Conservation (phyloP, 2,329 filamentous ascomycete genomes). For the Diaporthe aspalathi region DNA sequence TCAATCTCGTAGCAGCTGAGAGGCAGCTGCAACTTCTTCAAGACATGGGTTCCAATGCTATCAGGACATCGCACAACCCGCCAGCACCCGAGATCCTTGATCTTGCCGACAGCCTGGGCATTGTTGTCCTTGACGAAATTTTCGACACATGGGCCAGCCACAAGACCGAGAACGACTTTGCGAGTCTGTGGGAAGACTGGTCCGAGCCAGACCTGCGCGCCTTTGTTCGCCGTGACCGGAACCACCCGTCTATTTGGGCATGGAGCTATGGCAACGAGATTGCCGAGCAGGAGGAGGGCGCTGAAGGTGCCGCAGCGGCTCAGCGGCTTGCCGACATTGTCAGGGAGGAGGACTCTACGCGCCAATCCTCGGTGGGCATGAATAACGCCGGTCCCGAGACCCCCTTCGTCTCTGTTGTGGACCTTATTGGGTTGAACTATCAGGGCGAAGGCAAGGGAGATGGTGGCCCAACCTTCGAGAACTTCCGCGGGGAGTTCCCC, state of each 20-base stretch:
- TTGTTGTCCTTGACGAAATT: slow-evolving; percentile 64
- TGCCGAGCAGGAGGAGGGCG: slow-evolving; percentile 54
- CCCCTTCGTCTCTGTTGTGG: slow-evolving; percentile 54
- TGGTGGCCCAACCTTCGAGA: slow-evolving; percentile 49
- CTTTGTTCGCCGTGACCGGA: slow-evolving; percentile 65
- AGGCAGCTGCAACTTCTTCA: slow-evolving; percentile 62
- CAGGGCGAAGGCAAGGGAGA: slow-evolving; percentile 61
- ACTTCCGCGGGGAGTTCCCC: slow-evolving; percentile 58
- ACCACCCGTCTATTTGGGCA: slow-evolving; percentile 63
- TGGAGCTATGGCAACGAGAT: slow-evolving; percentile 69
- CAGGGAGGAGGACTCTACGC: slow-evolving; percentile 59
- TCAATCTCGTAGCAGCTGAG: slow-evolving; percentile 59
- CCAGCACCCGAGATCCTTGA: slow-evolving; percentile 62
- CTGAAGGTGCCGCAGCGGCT: slow-evolving; percentile 48
- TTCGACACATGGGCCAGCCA: slow-evolving; percentile 61
- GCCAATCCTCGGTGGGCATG: slow-evolving; percentile 58
- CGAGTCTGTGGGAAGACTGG: slow-evolving; percentile 65
- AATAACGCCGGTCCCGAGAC: slow-evolving; percentile 56
- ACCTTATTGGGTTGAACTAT: slow-evolving; percentile 65
- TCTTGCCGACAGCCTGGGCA: slow-evolving; percentile 60
- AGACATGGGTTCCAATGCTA: slow-evolving; percentile 62
- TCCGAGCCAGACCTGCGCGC: slow-evolving; percentile 62
- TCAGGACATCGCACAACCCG: slow-evolving; percentile 65
- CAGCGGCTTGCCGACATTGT: slow-evolving; percentile 55
- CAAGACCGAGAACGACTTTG: slow-evolving; percentile 62